These are phyloP conservation scores for Kwoniella mangroviensis DNA, from an alignment of 768 basidiomycete genomes.

Conservation along the genomic window DNA sequence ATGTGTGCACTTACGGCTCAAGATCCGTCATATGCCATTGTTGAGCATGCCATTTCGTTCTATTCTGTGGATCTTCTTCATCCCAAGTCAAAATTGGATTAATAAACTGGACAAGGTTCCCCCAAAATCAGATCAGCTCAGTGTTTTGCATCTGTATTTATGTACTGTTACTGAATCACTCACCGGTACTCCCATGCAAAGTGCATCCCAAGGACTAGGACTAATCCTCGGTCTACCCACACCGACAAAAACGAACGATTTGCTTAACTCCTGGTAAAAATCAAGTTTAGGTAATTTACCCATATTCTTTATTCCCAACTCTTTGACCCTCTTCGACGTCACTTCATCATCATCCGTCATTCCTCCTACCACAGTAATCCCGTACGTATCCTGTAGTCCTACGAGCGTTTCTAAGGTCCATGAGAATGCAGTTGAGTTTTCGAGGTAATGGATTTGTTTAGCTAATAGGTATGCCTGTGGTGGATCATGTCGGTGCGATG, in stretches of 20 bases:
- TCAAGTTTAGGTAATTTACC: conserved; percentile 40
- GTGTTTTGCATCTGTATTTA: too few relatives aligned
- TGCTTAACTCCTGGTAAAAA: conserved; percentile 40
- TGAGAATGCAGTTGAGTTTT: conserved; percentile 31
- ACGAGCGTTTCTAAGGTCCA: conserved; percentile 38
- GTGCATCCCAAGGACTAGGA: conserved; percentile 50
- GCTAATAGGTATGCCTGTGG: conserved; percentile 49
- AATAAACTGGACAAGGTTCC: conserved; percentile 39
- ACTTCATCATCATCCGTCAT: conserved; percentile 44
- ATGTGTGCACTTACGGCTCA: conserved; percentile 40
- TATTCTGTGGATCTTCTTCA: conserved; percentile 37
- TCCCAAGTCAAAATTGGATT: conserved; percentile 51
- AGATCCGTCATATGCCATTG: conserved; percentile 53
- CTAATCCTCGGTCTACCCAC: conserved; percentile 46
- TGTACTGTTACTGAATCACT: conserved; percentile 10
- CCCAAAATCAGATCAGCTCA: background rate
- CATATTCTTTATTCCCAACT: conserved; percentile 37
- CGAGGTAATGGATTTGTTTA: conserved; percentile 44
- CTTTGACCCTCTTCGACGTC: conserved; percentile 17
- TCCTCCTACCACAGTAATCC: conserved; percentile 34
- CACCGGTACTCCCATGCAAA: conserved; percentile 52
- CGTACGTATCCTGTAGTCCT: conserved; percentile 23
- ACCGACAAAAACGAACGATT: conserved; percentile 44
- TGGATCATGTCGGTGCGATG: conserved; percentile 18
- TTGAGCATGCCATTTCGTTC: conserved; percentile 46